A percentile compares a stretch with the other conserved stretches of the same genome.
These are phyloP conservation scores for Umbelopsis ramanniana DNA, from an alignment of 192 early-diverging fungal species.

Conservation along the genomic window DNA sequence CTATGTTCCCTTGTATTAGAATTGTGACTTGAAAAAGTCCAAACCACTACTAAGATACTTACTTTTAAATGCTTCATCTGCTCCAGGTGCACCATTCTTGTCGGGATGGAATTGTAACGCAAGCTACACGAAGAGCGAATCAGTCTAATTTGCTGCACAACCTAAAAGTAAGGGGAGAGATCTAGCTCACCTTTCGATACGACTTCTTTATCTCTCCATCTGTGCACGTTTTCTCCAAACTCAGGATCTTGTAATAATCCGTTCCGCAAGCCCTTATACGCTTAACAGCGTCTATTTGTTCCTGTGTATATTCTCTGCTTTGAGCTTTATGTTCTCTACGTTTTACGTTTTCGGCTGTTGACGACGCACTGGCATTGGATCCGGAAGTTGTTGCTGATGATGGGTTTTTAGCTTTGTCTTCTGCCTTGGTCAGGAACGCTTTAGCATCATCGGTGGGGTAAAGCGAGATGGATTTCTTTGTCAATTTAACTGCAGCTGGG, in stretches of 20 bases:
- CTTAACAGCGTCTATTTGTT: constrained; percentile 81
- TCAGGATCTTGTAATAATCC: constrained; percentile 87
- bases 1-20: constrained; percentile 37
- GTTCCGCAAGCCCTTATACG: constrained; percentile 71
- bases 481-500: constrained; percentile 77
- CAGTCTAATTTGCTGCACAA: too few species aligned
- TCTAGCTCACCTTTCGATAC: constrained; percentile 78
- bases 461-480: constrained; percentile 79
- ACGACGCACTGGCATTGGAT: constrained; percentile 16
- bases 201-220: constrained; percentile 91
- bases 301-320: constrained; percentile 69
- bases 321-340: constrained; percentile 39
- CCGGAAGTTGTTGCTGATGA: constrained; percentile 37
- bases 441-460: constrained; percentile 74
- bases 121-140: constrained; percentile 50
- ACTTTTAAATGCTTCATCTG: constrained; percentile 96
- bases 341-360: constrained; percentile 28
- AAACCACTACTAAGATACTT: constrained; percentile 25
- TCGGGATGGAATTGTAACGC: constrained; percentile 96
- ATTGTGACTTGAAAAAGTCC: not conserved
- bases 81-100: constrained; percentile 93
- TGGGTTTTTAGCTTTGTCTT: constrained; percentile 21
- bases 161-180: not conserved
- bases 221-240: constrained; percentile 73
- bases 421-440: constrained; percentile 55